Conservation (phyloP, 305 asterid species). For the Nicotiana rustica region DNA sequence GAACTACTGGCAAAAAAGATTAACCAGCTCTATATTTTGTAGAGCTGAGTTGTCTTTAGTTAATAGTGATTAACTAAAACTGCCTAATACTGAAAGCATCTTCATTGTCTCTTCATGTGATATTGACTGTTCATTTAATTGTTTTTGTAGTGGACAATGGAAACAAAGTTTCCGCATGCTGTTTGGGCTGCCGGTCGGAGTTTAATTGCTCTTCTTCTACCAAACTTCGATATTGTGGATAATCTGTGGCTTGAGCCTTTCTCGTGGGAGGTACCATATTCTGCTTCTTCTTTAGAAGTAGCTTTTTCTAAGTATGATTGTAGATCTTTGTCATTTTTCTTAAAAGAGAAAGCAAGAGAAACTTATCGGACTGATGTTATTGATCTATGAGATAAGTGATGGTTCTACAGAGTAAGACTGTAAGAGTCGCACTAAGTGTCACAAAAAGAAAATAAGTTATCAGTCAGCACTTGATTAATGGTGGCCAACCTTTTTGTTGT, state of each 20-base stretch:
- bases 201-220: constrained; percentile 83
- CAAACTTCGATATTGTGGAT: constrained; percentile 86
- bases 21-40: background rate
- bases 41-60: constrained; percentile 14
- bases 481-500: background rate
- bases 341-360: constrained; percentile 14
- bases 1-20: constrained; percentile 5
- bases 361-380: constrained; percentile 9
- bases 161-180: constrained; percentile 88
- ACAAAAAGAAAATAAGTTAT: background rate
- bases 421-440: constrained; percentile 9
- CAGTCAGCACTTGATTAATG: background rate
- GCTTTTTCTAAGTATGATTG: constrained; percentile 21
- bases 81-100: constrained; percentile 9
- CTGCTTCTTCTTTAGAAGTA: constrained; percentile 29
- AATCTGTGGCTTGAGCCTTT: constrained; percentile 97
- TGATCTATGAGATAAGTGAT: constrained; percentile 18
- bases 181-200: constrained; percentile 99
- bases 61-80: background rate
- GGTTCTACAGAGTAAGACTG: constrained; percentile 22
- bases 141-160: constrained; percentile 79
- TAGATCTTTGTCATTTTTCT: background rate
- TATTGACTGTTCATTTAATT: constrained; percentile 31
- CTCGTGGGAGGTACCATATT: constrained; percentile 86
- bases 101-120: constrained; percentile 9